Evolutionary conservation across 2,329 filamentous ascomycete species (phyloP).

Genomic region (Sordariomycetes sp.): DNA sequence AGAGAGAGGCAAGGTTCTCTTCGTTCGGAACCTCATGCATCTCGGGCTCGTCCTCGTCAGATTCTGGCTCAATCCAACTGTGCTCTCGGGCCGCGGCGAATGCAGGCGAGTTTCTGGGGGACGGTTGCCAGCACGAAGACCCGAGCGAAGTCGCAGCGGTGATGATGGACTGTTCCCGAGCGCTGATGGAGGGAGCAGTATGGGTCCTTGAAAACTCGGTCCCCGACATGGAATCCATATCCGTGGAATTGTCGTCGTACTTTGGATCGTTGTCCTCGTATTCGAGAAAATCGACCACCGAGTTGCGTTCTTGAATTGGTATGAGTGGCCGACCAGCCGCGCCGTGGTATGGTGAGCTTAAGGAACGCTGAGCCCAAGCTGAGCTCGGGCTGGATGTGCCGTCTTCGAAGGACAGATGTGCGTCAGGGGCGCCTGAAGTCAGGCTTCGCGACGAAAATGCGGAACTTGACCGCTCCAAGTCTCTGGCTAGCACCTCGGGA

Average conservation of each 20-base stretch:
- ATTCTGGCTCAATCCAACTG: slow-evolving; percentile 29
- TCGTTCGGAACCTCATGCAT: slow-evolving; percentile 8
- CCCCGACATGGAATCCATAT: slow-evolving; percentile 19
- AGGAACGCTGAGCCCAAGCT: slow-evolving; percentile 9
- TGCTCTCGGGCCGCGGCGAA: slow-evolving; percentile 12
- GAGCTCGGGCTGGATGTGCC: slow-evolving; percentile 8
- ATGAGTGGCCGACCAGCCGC: slow-evolving; percentile 20
- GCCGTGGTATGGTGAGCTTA: slow-evolving; percentile 17
- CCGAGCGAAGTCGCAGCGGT: slow-evolving; percentile 26
- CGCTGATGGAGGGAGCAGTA: slow-evolving; percentile 20
- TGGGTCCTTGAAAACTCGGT: slow-evolving; percentile 20
- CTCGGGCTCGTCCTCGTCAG: slow-evolving; percentile 17
- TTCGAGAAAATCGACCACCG: slow-evolving; percentile 23
- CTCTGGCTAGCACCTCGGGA: slow-evolving; percentile 45
- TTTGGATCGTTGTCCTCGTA: slow-evolving; percentile 8
- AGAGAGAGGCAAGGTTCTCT: slow-evolving; percentile 9
- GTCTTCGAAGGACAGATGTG: slow-evolving; percentile 21
- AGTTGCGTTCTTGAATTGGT: slow-evolving; percentile 25
- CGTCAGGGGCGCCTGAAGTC: slow-evolving; percentile 39
- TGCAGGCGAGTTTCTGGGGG: slow-evolving; percentile 13
- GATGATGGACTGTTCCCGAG: slow-evolving; percentile 23
- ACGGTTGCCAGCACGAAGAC: slow-evolving; percentile 16
- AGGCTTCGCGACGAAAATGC: slow-evolving; percentile 41
- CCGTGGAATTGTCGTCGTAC: slow-evolving; percentile 17
- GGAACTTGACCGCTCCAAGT: slow-evolving; percentile 38